Base-by-base conservation (phyloP, 2,329 filamentous ascomycete genomes). In the Zymoseptoria ardabiliae region DNA sequence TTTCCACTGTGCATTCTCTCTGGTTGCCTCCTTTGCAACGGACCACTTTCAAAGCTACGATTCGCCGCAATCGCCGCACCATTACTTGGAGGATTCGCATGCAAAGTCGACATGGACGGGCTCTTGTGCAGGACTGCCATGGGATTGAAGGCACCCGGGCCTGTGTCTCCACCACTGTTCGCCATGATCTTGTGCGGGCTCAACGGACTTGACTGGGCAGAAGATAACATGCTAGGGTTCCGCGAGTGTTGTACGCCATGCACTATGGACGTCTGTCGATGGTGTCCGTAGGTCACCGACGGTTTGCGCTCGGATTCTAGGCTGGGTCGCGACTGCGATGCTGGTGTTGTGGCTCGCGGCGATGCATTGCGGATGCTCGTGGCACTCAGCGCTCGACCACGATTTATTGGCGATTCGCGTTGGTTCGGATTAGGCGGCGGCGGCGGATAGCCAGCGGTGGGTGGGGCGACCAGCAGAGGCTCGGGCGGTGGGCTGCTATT, bases 241-340 rank as follows among this genome's bases (percentile, higher is more conserved):
- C 93, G 79, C 58, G 83, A 88, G 75, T 99, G 94, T 74, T 96
- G 92, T 66, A 96, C 87, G 70, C 94, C 93, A 84, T 97, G 90
- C 59, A 97, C 92, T 68, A 97, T 97, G 54, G 93, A 97, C 0
- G 93, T 96, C 77, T 99, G 91, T 58, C 94, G 87, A 76, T 97
- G 91, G 74, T 99, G 92, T 61, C 90, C 90, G 79, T 97, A 87
- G 17, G 81, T 82, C 60, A 75, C 72, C 22, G 79, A 81, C 9
- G 78, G 72, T 63, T 80, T 81, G 63, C 81, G 75, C 64, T 83
- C 80, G 22, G 72, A 63, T 20, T 74, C 72, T 6, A 69, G 41
- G 57, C 71, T 72, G 57, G 69, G 68, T 67, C 63, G 74, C 66
- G 68, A 70, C 72, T 67, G 76, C 69, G 66, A 69, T 22, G 58